Conservation (phyloP, 805 yeast genomes). For the Pichia nakasei region DNA sequence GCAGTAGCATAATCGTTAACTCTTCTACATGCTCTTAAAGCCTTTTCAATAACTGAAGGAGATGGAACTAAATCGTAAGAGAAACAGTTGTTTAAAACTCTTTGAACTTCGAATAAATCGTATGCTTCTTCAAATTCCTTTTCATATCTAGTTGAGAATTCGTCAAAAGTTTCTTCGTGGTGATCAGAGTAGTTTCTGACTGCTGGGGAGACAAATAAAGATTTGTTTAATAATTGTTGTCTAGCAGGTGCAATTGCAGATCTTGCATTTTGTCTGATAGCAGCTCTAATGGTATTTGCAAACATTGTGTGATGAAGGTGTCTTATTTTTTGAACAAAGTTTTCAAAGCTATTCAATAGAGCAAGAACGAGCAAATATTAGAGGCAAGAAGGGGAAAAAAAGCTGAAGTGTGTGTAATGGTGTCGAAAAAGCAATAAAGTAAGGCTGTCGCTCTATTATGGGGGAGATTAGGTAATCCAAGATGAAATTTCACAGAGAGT, state of each 20-base stretch:
- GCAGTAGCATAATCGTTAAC: constrained; percentile 99
- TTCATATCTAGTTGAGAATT: constrained; percentile 83
- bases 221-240: constrained; percentile 9
- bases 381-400: background rate
- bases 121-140: constrained; percentile 93
- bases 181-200: constrained; percentile 69
- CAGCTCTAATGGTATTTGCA: constrained; percentile 26
- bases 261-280: constrained; percentile 27
- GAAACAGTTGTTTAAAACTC: constrained; percentile 96
- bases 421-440: no score
- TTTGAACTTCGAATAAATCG: constrained; percentile 79
- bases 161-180: constrained; percentile 90
- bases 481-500: background rate
- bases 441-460: no score
- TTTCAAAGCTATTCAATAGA: no score
- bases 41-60: constrained; percentile 91
- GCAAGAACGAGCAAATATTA: background rate
- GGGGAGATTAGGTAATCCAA: background rate
- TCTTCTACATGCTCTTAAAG: constrained; percentile 96
- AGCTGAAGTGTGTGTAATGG: background rate
- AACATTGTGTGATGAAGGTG: constrained; percentile 20
- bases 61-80: constrained; percentile 98
- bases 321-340: background rate
- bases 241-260: constrained; percentile 17
- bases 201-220: constrained; percentile 12